phyloP scores from a whole-genome alignment of 2,329 filamentous ascomycete genomes.

The Gaeumannomyces sp. region DNA sequence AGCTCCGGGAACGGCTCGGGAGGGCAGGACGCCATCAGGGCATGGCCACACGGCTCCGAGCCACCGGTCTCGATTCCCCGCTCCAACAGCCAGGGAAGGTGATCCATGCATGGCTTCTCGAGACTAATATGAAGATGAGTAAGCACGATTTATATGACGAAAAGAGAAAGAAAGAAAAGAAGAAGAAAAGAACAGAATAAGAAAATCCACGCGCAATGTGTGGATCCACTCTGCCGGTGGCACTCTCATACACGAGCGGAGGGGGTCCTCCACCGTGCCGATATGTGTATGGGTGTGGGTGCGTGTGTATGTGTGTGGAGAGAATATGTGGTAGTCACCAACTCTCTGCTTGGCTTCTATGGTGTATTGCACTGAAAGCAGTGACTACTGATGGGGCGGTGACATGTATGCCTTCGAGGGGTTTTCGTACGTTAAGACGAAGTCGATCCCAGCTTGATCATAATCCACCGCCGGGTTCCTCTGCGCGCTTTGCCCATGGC shows the following conservation, averaged over 20 bases:
- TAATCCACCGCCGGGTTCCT: conserved; percentile 52
- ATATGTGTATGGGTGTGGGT: conserved; percentile 6
- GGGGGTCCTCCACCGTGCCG: conserved; percentile 1
- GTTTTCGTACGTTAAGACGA: conserved; percentile 79
- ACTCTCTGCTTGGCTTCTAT: not conserved
- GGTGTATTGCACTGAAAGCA: not conserved
- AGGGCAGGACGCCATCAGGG: conserved; percentile 87
- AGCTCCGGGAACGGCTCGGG: conserved; percentile 55
- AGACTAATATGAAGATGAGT: conserved; percentile 43
- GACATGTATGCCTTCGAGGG: conserved; percentile 60
- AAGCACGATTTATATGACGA: conserved; percentile 1
- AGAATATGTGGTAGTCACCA: not conserved
- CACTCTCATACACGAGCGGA: conserved; percentile 8
- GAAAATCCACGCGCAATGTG: not conserved
- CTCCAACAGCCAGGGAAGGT: conserved; percentile 73
- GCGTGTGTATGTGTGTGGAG: not conserved
- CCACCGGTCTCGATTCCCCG: conserved; percentile 51
- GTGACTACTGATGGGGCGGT: conserved; percentile 50
- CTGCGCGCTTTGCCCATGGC: conserved; percentile 22
- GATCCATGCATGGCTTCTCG: conserved; percentile 89
- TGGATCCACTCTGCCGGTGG: not conserved
- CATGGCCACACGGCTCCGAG: conserved; percentile 73
- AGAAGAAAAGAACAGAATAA: not conserved
- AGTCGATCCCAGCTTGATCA: conserved; percentile 81
- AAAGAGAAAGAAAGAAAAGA: not conserved